phyloP scores from a whole-genome alignment of 805 yeast genomes.

The Ogataea degrootiae region DNA sequence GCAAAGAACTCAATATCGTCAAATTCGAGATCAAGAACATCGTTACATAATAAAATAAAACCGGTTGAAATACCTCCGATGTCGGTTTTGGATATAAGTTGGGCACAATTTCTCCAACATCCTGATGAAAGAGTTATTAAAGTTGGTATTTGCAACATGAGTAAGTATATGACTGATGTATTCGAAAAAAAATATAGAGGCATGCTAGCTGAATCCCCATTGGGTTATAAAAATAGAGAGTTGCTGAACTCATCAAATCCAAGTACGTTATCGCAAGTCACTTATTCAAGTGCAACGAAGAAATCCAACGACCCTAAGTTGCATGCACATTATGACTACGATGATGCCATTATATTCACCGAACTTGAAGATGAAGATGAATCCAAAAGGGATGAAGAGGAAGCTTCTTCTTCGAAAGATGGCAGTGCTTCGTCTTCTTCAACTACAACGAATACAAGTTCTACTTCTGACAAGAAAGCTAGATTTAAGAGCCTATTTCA shows the following conservation, averaged over 20 bases:
- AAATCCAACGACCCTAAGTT: neutral
- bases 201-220: constrained; percentile 52
- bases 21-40: constrained; percentile 7
- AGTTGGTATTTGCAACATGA: constrained; percentile 49
- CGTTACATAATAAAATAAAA: constrained; percentile 5
- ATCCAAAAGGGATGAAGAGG: constrained; percentile 15
- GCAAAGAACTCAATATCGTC: constrained; percentile 7
- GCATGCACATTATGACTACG: constrained; percentile 13
- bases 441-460: neutral
- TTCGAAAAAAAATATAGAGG: constrained; percentile 59
- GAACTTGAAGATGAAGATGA: constrained; percentile 15
- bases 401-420: constrained; percentile 2
- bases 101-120: constrained; percentile 50
- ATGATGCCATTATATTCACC: constrained; percentile 26
- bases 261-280: constrained; percentile 13
- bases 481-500: constrained; percentile 29
- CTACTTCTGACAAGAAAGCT: constrained; percentile 14
- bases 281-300: neutral
- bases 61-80: constrained; percentile 38
- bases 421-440: neutral
- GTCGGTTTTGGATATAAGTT: constrained; percentile 51
- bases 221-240: constrained; percentile 42
- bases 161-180: constrained; percentile 38
- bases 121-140: constrained; percentile 57
- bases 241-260: constrained; percentile 20